phyloP scores from a whole-genome alignment of 2,329 filamentous ascomycete species.

The Cryphonectria japonica region DNA sequence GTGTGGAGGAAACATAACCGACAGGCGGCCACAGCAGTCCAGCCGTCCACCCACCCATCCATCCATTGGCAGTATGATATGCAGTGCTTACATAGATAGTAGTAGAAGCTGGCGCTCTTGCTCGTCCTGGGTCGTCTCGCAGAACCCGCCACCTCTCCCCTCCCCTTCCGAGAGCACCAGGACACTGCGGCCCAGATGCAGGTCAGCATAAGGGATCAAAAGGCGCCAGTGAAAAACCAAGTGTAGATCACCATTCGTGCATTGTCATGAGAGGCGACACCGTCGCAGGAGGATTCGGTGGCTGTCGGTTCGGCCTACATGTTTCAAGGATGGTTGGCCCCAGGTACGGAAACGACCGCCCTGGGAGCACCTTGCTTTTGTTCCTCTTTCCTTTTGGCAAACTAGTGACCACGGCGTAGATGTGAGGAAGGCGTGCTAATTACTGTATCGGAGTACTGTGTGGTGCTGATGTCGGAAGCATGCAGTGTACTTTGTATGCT shows the following conservation, averaged over 20 bases:
- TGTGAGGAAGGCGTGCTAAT: not conserved
- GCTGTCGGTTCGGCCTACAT: conserved; percentile 21
- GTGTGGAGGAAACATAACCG: conserved; percentile 12
- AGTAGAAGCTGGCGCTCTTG: not conserved
- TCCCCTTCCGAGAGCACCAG: not conserved
- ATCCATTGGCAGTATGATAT: not conserved
- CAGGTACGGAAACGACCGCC: conserved; percentile 24
- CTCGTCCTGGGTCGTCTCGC: not conserved
- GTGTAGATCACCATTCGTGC: not conserved
- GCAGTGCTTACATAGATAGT: not conserved
- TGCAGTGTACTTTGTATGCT: not conserved
- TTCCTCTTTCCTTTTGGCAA: conserved; percentile 12
- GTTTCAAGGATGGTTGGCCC: conserved; percentile 15
- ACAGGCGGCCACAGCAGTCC: not conserved
- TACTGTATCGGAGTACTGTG: not conserved
- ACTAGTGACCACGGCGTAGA: not conserved
- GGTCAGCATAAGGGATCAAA: not conserved
- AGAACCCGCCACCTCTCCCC: not conserved
- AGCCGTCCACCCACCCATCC: not conserved
- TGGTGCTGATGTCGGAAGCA: not conserved
- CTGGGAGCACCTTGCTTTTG: not conserved
- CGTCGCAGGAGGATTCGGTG: conserved; percentile 22
- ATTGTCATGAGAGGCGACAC: not conserved
- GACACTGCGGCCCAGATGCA: not conserved
- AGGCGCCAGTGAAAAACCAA: too few species aligned